phyloP scores from a whole-genome alignment of 768 basidiomycete genomes.

The Naganishia vaughanmartiniae region DNA sequence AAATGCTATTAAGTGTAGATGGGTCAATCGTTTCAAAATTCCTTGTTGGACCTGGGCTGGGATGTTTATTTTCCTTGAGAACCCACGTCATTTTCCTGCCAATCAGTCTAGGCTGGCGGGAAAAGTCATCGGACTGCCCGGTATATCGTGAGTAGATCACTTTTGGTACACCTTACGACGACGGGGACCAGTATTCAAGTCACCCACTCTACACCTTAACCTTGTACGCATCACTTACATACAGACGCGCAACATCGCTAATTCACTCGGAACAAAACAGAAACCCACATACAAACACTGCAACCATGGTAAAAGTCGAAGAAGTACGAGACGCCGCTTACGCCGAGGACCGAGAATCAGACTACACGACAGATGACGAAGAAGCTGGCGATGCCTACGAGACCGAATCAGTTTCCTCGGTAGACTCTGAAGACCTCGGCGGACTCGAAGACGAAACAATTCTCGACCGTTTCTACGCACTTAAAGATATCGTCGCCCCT shows the following conservation, averaged over 20 bases:
- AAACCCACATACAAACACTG: neutral
- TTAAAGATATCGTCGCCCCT: conserved; percentile 94
- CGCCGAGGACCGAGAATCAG: conserved; percentile 60
- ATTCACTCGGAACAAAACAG: neutral
- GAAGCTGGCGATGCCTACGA: conserved; percentile 64
- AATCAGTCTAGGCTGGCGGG: neutral
- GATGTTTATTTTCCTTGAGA: neutral
- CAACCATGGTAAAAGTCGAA: conserved; percentile 84
- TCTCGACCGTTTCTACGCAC: conserved; percentile 80
- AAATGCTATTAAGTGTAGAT: too few relatives aligned
- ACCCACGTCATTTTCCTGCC: neutral
- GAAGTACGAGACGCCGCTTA: conserved; percentile 58
- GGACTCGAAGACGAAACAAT: conserved; percentile 68
- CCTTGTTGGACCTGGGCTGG: neutral
- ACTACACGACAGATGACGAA: conserved; percentile 65
- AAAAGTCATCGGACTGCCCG: neutral
- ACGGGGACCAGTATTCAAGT: neutral
- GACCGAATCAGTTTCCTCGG: conserved; percentile 75
- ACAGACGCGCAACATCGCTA: neutral
- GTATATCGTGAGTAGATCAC: neutral
- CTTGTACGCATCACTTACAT: neutral
- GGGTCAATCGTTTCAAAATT: too few relatives aligned
- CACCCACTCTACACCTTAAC: neutral
- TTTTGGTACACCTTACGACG: neutral
- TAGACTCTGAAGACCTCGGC: conserved; percentile 54